Conservation (phyloP, 2,329 filamentous ascomycete species). For the Fusarium sp. region DNA sequence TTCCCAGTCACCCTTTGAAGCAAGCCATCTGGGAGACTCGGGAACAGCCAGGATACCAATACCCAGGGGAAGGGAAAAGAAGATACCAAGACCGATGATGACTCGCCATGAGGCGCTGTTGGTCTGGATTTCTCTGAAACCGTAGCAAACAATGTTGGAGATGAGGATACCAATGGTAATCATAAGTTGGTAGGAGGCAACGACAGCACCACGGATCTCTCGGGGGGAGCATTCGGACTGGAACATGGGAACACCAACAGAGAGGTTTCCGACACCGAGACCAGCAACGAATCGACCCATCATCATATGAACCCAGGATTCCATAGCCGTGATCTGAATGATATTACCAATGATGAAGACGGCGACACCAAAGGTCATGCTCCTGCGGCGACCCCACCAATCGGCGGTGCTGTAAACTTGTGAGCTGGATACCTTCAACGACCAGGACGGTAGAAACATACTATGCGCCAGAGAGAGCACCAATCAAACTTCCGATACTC, state of each 20-base stretch:
- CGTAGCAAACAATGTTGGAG: slow-evolving; percentile 66
- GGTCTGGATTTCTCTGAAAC: slow-evolving; percentile 57
- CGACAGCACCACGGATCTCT: slow-evolving; percentile 71
- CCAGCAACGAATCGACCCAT: slow-evolving; percentile 74
- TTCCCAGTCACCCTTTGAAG: slow-evolving; percentile 59
- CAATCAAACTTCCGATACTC: slow-evolving; percentile 66
- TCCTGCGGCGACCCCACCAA: slow-evolving; percentile 66
- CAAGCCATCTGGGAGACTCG: slow-evolving; percentile 68
- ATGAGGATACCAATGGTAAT: slow-evolving; percentile 76
- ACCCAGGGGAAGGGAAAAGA: slow-evolving; percentile 63
- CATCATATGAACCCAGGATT: slow-evolving; percentile 72
- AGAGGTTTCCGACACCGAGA: slow-evolving; percentile 74
- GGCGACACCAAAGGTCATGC: slow-evolving; percentile 63
- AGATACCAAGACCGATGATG: slow-evolving; percentile 66
- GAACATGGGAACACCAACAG: slow-evolving; percentile 74
- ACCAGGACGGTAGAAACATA: slow-evolving; percentile 29
- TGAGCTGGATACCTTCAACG: slow-evolving; percentile 5
- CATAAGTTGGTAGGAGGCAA: slow-evolving; percentile 78
- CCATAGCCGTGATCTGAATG: slow-evolving; percentile 70
- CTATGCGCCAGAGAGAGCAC: slow-evolving; percentile 64
- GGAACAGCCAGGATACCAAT: slow-evolving; percentile 65
- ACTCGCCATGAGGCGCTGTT: slow-evolving; percentile 68
- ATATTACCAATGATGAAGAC: slow-evolving; percentile 73
- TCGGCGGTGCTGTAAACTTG: slow-evolving; percentile 60
- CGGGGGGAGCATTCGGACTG: slow-evolving; percentile 72